Evolutionary conservation across 2,329 filamentous ascomycete species (phyloP).

Genomic region (Pyrenochaeta sp.): DNA sequence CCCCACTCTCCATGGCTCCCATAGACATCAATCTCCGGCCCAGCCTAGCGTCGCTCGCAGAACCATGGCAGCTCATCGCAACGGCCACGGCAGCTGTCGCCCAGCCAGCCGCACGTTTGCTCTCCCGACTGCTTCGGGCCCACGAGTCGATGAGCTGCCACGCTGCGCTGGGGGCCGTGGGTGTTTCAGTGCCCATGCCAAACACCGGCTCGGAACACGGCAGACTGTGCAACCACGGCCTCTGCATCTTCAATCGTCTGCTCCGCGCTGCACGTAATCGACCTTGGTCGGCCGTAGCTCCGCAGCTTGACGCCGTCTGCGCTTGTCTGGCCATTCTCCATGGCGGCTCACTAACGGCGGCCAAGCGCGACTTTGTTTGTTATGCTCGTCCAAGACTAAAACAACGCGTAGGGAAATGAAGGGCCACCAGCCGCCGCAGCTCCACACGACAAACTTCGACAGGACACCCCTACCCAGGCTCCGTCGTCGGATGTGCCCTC

Average conservation of each 20-base stretch:
- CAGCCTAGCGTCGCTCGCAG: too few relatives aligned
- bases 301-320: constrained; percentile 6
- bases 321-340: constrained; percentile 7
- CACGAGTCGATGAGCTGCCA: constrained; percentile 25
- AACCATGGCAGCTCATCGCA: too few relatives aligned
- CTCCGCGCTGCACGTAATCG: constrained; percentile 28
- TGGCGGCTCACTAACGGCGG: constrained; percentile 6
- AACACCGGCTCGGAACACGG: constrained; percentile 29
- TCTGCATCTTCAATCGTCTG: constrained; percentile 30
- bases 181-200: constrained; percentile 33
- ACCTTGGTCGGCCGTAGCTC: constrained; percentile 30
- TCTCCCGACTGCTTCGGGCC: too few relatives aligned
- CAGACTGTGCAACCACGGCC: constrained; percentile 33
- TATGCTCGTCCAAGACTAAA: constrained; percentile 37
- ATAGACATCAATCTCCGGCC: too few relatives aligned
- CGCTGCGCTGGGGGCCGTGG: constrained; percentile 23
- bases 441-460: constrained; percentile 35
- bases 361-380: constrained; percentile 27
- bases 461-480: constrained; percentile 36
- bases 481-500: constrained; percentile 16
- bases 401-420: constrained; percentile 52
- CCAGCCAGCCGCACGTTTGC: too few relatives aligned
- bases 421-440: constrained; percentile 30
- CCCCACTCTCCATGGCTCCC: too few relatives aligned
- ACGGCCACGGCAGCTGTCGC: too few relatives aligned